A percentile compares a stretch with the other conserved stretches of the same genome.
These are phyloP conservation scores for Populus davidiana DNA, from an alignment of 345 rosid genomes.

Conservation along the genomic window DNA sequence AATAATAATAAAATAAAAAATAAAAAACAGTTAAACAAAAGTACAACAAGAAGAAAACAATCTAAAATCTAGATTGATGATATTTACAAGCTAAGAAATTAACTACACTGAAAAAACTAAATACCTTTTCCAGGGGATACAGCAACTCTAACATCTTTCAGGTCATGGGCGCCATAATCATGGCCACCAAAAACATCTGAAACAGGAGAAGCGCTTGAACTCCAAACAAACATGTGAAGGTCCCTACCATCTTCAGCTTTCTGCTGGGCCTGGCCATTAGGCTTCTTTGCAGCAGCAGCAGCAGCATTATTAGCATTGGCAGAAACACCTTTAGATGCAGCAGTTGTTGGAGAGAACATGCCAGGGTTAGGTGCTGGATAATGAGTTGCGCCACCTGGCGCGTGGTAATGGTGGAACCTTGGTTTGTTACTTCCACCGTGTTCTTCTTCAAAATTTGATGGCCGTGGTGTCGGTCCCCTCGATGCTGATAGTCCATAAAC, in stretches of 20 bases:
- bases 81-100: not conserved
- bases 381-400: conserved; percentile 45
- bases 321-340: conserved; percentile 32
- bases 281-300: conserved; percentile 36
- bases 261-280: conserved; percentile 40
- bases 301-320: conserved; percentile 15
- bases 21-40: not conserved
- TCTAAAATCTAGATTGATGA: not conserved
- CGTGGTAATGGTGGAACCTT: conserved; percentile 54
- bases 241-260: conserved; percentile 58
- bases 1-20: not conserved
- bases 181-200: conserved; percentile 80
- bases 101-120: not conserved
- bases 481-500: conserved; percentile 58
- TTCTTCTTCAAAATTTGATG: conserved; percentile 85
- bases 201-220: conserved; percentile 92
- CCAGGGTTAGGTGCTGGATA: conserved; percentile 96
- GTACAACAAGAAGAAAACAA: not conserved
- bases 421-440: conserved; percentile 33
- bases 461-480: conserved; percentile 76
- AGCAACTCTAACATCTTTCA: conserved; percentile 68
- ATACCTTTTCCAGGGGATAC: conserved; percentile 79
- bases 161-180: conserved; percentile 44
- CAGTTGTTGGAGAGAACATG: conserved; percentile 73
- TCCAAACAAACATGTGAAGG: conserved; percentile 98